Evolutionary conservation across 805 yeast genomes (phyloP).

Genomic region (Pichia ethanolica): DNA sequence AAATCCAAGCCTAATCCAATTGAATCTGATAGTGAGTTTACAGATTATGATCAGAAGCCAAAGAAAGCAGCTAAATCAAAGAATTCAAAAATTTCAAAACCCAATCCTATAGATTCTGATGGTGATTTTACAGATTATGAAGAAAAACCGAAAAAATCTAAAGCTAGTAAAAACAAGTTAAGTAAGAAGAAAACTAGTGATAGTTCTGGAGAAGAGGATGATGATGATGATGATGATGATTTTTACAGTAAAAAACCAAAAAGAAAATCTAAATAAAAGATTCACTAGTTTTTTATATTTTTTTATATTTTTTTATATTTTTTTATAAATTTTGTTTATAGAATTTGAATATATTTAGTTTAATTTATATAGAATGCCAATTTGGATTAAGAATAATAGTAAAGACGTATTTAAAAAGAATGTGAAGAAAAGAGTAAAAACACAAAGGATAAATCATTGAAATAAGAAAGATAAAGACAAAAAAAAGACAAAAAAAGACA

Average conservation of each 20-base stretch:
- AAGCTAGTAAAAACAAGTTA: background rate
- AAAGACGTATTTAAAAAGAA: too few relatives aligned
- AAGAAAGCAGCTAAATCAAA: background rate
- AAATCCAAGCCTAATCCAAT: background rate
- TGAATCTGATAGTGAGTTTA: constrained; percentile 2
- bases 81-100: background rate
- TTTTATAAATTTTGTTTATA: too few relatives aligned
- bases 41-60: background rate
- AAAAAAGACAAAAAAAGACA: constrained; percentile 29
- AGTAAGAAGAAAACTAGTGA: background rate
- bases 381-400: too few relatives aligned
- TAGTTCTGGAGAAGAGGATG: background rate
- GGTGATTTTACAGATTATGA: background rate
- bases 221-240: background rate
- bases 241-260: background rate
- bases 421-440: background rate
- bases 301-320: background rate
- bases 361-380: too few relatives aligned
- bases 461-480: too few relatives aligned
- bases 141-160: background rate
- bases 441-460: background rate
- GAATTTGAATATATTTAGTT: too few relatives aligned
- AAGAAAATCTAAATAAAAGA: background rate
- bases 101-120: constrained; percentile 1
- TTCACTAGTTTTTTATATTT: background rate